Evolutionary conservation across 345 rosid species (phyloP).

Genomic region (Ceriops tagal): DNA sequence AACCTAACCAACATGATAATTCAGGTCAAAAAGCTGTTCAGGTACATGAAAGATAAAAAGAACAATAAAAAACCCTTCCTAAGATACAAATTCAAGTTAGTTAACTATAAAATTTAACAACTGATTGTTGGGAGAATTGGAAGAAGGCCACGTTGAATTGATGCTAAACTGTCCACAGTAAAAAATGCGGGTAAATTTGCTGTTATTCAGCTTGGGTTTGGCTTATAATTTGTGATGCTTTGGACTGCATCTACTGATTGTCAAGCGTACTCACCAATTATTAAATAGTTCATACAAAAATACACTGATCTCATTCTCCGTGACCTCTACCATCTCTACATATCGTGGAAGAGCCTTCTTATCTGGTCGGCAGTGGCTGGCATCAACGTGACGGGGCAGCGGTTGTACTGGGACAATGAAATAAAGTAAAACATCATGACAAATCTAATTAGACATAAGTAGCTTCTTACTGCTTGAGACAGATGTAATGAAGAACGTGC

Average conservation of each 20-base stretch:
- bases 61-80: background rate
- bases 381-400: conserved; percentile 87
- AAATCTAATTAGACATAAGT: background rate
- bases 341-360: conserved; percentile 88
- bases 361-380: conserved; percentile 74
- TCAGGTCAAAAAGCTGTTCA: too few relatives aligned
- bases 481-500: background rate
- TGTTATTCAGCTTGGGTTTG: background rate
- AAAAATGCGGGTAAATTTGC: too few relatives aligned
- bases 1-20: too few relatives aligned
- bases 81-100: background rate
- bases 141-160: too few relatives aligned
- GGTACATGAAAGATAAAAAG: background rate
- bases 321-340: conserved; percentile 31
- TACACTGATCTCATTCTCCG: background rate
- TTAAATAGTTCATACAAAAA: background rate
- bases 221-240: background rate
- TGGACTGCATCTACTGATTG: background rate
- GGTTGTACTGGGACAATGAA: conserved; percentile 57
- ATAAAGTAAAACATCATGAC: conserved; percentile 9
- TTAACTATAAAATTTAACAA: background rate
- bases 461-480: too few relatives aligned
- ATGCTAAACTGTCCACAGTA: too few relatives aligned
- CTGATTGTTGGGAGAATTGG: too few relatives aligned
- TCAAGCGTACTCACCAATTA: too few relatives aligned